These are phyloP conservation scores for Dorcoceras hygrometricum DNA, from an alignment of 257 asterid species.

Conservation along the genomic window DNA sequence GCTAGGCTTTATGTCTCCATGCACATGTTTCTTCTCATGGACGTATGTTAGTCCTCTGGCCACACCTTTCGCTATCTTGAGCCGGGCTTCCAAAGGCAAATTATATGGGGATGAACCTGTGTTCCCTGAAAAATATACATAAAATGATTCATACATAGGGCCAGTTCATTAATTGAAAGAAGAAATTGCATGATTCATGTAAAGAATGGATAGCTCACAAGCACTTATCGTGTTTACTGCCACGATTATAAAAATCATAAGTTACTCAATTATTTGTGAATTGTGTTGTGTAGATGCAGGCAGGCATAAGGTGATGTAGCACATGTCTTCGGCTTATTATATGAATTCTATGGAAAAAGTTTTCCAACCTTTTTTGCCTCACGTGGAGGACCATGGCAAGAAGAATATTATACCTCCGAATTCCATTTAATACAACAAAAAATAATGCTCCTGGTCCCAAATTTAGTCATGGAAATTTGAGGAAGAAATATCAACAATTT, in stretches of 20 bases:
- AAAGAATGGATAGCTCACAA: no score
- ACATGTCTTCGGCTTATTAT: slow-evolving; percentile 66
- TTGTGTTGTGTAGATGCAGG: slow-evolving; percentile 2
- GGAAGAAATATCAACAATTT: neutral
- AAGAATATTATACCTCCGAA: slow-evolving; percentile 20
- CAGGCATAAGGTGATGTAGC: slow-evolving; percentile 26
- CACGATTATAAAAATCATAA: neutral
- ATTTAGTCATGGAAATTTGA: neutral
- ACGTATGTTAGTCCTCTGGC: slow-evolving; percentile 77
- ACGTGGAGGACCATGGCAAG: slow-evolving; percentile 40
- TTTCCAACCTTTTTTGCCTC: slow-evolving; percentile 39
- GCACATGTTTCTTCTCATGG: slow-evolving; percentile 87
- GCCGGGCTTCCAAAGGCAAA: slow-evolving; percentile 54
- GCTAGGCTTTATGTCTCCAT: slow-evolving; percentile 91
- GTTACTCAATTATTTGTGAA: neutral
- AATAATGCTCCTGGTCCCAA: slow-evolving; percentile 26
- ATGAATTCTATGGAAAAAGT: slow-evolving; percentile 33
- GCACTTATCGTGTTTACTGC: neutral
- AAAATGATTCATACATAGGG: neutral
- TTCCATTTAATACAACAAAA: neutral
- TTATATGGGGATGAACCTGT: slow-evolving; percentile 73
- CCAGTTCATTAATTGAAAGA: no score
- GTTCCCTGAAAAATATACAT: slow-evolving; percentile 48
- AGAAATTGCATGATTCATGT: no score
- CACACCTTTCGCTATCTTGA: slow-evolving; percentile 78